These are phyloP conservation scores for Lactarius indigo DNA, from an alignment of 768 basidiomycete species.

Conservation along the genomic window DNA sequence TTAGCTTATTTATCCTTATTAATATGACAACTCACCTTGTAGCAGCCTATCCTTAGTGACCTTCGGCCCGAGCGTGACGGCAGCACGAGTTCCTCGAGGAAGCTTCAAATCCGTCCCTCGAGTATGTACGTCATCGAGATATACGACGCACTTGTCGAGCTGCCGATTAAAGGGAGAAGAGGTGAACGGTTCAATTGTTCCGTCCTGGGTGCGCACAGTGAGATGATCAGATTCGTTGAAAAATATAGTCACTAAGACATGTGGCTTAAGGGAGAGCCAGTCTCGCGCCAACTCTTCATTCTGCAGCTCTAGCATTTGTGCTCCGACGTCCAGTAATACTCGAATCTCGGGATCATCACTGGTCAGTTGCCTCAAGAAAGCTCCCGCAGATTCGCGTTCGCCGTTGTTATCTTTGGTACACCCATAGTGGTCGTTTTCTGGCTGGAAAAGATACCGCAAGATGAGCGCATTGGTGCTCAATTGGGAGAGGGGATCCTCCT, in stretches of 20 bases:
- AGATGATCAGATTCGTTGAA: constrained; percentile 34
- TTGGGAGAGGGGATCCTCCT: constrained; percentile 36
- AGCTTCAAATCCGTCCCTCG: constrained; percentile 52
- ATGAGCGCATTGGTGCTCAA: constrained; percentile 47
- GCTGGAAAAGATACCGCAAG: constrained; percentile 36
- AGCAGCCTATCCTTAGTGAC: constrained; percentile 23
- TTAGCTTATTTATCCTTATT: not conserved
- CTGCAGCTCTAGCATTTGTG: constrained; percentile 50
- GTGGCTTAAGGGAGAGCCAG: constrained; percentile 37
- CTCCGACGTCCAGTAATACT: constrained; percentile 54
- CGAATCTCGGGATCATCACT: constrained; percentile 36
- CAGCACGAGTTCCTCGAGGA: constrained; percentile 39
- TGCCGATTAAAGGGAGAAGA: constrained; percentile 37
- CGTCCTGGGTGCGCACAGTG: constrained; percentile 37
- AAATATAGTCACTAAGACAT: constrained; percentile 41
- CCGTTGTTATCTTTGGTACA: constrained; percentile 9
- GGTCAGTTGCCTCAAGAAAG: constrained; percentile 36
- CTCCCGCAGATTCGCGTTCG: constrained; percentile 3
- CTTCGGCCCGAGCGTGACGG: constrained; percentile 44
- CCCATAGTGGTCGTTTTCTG: constrained; percentile 39
- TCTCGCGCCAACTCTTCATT: constrained; percentile 38
- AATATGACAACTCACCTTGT: too few relatives aligned
- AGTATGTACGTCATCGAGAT: constrained; percentile 52
- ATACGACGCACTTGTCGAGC: constrained; percentile 40
- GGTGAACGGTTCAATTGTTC: constrained; percentile 33